These are phyloP conservation scores for Diospyros lotus DNA, from an alignment of 148 eudicot species.

Conservation along the genomic window DNA sequence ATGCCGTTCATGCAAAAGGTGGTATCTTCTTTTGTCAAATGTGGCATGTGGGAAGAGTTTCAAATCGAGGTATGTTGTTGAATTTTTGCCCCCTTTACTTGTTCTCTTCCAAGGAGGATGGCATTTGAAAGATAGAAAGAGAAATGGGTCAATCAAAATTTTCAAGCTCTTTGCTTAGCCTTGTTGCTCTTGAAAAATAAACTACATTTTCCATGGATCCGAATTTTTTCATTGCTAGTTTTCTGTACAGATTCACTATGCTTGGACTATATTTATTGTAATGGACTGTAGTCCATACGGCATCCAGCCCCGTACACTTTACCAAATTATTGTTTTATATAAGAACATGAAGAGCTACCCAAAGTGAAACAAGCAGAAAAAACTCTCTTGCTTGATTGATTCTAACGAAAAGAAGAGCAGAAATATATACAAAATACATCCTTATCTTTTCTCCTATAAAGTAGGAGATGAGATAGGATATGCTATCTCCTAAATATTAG, in stretches of 20 bases:
- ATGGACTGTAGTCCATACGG: background rate
- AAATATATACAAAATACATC: no score
- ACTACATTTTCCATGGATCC: background rate
- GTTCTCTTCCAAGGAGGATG: background rate
- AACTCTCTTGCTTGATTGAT: no score
- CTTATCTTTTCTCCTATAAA: no score
- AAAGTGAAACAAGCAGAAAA: no score
- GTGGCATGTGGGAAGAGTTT: slow-evolving; percentile 50
- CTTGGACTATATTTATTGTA: background rate
- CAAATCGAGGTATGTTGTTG: slow-evolving; percentile 29
- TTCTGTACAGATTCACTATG: background rate
- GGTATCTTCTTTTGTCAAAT: slow-evolving; percentile 41
- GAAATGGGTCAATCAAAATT: background rate
- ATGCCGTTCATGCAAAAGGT: slow-evolving; percentile 57
- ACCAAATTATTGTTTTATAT: no score
- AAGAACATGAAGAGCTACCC: no score
- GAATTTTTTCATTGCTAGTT: background rate
- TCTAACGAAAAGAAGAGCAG: no score
- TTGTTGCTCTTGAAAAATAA: no score
- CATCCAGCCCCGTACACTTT: no score
- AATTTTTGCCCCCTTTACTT: background rate
- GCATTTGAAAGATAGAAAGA: background rate
- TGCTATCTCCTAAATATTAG: no score
- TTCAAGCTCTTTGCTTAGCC: background rate
- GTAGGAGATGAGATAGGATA: no score